Evolutionary conservation across 169 alveolate species (phyloP).

Genomic region (Plasmodium vivax): DNA sequence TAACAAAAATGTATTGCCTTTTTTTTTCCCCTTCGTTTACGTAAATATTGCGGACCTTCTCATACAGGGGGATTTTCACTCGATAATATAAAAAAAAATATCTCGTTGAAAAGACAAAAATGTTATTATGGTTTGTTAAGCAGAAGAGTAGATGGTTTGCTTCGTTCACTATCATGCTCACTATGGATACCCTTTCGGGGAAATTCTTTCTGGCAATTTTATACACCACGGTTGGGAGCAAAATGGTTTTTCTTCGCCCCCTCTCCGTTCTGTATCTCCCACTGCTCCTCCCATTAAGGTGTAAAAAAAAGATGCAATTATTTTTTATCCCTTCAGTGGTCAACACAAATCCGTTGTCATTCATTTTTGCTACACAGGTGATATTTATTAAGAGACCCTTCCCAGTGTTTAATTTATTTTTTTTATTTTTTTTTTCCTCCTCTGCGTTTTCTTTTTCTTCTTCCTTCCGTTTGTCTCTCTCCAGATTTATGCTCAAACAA

Average conservation of each 20-base stretch:
- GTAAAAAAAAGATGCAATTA: constrained; percentile 29
- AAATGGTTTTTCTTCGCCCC: background rate
- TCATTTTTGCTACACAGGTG: constrained; percentile 8
- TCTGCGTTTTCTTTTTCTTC: constrained; percentile 22
- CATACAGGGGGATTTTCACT: constrained; percentile 32
- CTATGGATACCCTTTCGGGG: background rate
- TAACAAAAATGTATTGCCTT: constrained; percentile 31
- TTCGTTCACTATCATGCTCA: constrained; percentile 37
- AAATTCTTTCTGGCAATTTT: background rate
- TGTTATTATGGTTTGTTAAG: constrained; percentile 33
- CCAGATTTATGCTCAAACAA: constrained; percentile 15
- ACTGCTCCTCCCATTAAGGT: background rate
- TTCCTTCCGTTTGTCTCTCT: constrained; percentile 13
- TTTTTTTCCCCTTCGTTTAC: background rate
- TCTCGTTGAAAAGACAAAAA: constrained; percentile 34
- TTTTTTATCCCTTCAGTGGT: constrained; percentile 38
- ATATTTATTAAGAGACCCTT: constrained; percentile 8
- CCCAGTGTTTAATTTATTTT: background rate
- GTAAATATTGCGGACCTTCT: constrained; percentile 28
- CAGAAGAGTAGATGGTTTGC: constrained; percentile 31
- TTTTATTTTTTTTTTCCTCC: constrained; percentile 5
- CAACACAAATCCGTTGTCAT: constrained; percentile 21
- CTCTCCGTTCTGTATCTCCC: background rate
- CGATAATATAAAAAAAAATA: constrained; percentile 39
- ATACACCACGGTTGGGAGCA: constrained; percentile 21